These are phyloP conservation scores for Penicillium sp. DNA, from an alignment of 2,329 filamentous ascomycete species.

Conservation along the genomic window DNA sequence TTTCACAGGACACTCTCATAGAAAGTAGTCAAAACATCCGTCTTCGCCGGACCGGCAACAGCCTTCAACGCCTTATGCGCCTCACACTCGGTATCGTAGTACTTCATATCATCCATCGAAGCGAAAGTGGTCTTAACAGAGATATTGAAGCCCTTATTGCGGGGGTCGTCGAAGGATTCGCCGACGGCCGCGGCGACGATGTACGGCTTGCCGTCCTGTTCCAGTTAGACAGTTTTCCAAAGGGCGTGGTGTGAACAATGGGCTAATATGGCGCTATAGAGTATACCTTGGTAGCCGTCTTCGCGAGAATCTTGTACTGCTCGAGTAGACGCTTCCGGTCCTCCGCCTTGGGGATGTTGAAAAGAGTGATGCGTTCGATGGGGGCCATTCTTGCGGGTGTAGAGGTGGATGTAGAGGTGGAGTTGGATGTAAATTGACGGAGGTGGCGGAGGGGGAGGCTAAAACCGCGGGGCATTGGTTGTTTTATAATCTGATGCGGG, in stretches of 20 bases:
- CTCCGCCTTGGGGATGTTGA: slow-evolving; percentile 56
- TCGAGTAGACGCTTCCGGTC: slow-evolving; percentile 50
- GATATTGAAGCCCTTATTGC: slow-evolving; percentile 69
- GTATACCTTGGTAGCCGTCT: slow-evolving; percentile 50
- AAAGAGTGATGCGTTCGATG: slow-evolving; percentile 58
- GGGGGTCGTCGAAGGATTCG: slow-evolving; percentile 59
- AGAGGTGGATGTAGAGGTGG: not conserved
- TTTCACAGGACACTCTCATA: slow-evolving; percentile 41
- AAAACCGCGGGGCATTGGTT: slow-evolving; percentile 1
- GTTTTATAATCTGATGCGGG: too few relatives aligned
- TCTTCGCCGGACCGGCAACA: slow-evolving; percentile 34
- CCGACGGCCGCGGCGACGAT: slow-evolving; percentile 64
- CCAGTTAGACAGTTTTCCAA: not conserved
- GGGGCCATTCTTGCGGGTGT: slow-evolving; percentile 35
- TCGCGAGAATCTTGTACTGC: slow-evolving; percentile 48
- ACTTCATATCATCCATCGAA: slow-evolving; percentile 69
- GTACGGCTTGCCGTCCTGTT: slow-evolving; percentile 71
- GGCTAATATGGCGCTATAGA: too few relatives aligned
- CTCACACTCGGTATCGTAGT: slow-evolving; percentile 66
- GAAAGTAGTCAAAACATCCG: slow-evolving; percentile 43
- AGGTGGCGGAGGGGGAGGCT: not conserved
- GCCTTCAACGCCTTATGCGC: slow-evolving; percentile 57
- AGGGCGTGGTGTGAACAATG: not conserved
- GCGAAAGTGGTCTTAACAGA: slow-evolving; percentile 67
- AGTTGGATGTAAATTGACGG: not conserved